Conservation (phyloP, 129 eudicot species). For the carrot (Daucus carota) region DH1_v3.0 NC_030383.2:9844001-9844500, state of each 20-base stretch:
- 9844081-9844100: not conserved
- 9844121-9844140: not conserved
- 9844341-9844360: too few species aligned
- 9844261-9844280: not conserved
- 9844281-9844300: not conserved
- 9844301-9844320: not conserved
- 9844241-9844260: not conserved
- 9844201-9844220: too few species aligned
- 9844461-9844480: not conserved
- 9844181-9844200: too few species aligned
- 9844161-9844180: not conserved
- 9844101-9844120: not conserved
- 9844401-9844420: too few species aligned
- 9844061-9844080: not conserved
- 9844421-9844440: not conserved
- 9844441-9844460: too few species aligned
- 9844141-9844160: not conserved
- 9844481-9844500: too few species aligned
- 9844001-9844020: too few species aligned
- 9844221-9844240: too few species aligned
- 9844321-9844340: too few species aligned
- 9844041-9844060: not conserved
- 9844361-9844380: too few species aligned
- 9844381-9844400: too few species aligned
- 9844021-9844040: too few species aligned